phyloP scores from a whole-genome alignment of 2,329 filamentous ascomycete genomes.

The Boeremia exigua region DNA sequence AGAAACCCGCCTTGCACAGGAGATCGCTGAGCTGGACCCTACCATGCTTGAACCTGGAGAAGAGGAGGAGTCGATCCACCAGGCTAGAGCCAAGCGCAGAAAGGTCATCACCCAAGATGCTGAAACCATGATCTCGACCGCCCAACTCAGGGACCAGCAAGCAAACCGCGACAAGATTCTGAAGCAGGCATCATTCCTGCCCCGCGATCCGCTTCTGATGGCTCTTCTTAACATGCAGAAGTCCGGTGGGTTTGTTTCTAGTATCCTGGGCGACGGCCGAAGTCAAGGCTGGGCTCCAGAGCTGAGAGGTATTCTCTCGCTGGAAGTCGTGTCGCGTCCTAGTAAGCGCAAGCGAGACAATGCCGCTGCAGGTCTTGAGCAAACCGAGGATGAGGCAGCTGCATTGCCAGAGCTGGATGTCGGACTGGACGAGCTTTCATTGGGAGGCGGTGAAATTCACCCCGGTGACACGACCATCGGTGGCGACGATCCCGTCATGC shows the following conservation, averaged over 20 bases:
- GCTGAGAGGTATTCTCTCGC: conserved; percentile 86
- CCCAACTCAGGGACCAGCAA: conserved; percentile 85
- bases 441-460: conserved; percentile 51
- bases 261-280: conserved; percentile 80
- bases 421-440: conserved; percentile 57
- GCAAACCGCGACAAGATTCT: conserved; percentile 85
- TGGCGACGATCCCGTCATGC: conserved; percentile 35
- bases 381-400: conserved; percentile 65
- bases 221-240: conserved; percentile 92
- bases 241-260: conserved; percentile 86
- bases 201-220: conserved; percentile 83
- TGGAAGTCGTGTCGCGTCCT: conserved; percentile 77
- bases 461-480: conserved; percentile 47
- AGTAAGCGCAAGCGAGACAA: conserved; percentile 94
- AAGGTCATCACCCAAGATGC: conserved; percentile 83
- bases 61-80: conserved; percentile 64
- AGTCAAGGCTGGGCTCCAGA: conserved; percentile 88
- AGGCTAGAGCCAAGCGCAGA: conserved; percentile 76
- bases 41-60: conserved; percentile 50
- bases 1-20: conserved; percentile 70
- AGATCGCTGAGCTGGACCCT: conserved; percentile 50
- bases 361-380: conserved; percentile 79
- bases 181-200: conserved; percentile 80
- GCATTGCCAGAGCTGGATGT: conserved; percentile 69
- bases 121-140: conserved; percentile 76